Evolutionary conservation across 371 early-diverging fungal species (phyloP), one percentile per base, ranked within the genome.

Genomic region (Actinomortierella ambigua): DNA sequence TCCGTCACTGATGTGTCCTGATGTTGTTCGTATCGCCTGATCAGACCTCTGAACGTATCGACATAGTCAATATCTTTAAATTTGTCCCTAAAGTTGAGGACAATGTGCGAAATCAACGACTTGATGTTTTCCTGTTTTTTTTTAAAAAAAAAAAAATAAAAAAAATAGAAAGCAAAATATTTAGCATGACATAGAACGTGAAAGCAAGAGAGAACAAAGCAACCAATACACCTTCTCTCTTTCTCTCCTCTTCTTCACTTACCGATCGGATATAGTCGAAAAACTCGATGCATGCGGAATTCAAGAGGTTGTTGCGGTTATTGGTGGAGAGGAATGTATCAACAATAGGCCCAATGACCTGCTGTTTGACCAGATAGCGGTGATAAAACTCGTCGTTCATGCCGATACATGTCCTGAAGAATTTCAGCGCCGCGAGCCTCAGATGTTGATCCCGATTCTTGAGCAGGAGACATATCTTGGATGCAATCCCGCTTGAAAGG

Each of bases 211-310:
- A n/a, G n/a, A n/a, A n/a, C n/a, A n/a, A n/a, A n/a, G n/a, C n/a
- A n/a, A n/a, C n/a, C n/a, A n/a, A n/a, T n/a, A n/a, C n/a, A n/a
- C n/a, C n/a, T n/a, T n/a, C n/a, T n/a, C n/a, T 34, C 34, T 11
- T 6, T 34, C 34, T 6, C 11, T 4, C 11, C 34, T 11, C 11
- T 4, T 34, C 11, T 34, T 34, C 34, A 52, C 68, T 65, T 80
- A 90, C 90, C 69, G 78, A 87, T 55, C 87, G 81, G 54, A 96
- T 87, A 67, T 82, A 90, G 23, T 90, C 92, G 55, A 97, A 85
- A 34, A 97, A 69, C 58, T 95, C 95, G 44, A 95, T 79, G 60
- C 91, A 94, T 0, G 95, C 93, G 1, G 96, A 95, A 65, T 94
- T 93, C 44, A 95, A 54, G 49, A 95, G 66, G 59, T 95, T 95